Evolutionary conservation across 352 stramenopile species (phyloP), one percentile per base, ranked within the genome.

Genomic region (Phytopythium aichiense): DNA sequence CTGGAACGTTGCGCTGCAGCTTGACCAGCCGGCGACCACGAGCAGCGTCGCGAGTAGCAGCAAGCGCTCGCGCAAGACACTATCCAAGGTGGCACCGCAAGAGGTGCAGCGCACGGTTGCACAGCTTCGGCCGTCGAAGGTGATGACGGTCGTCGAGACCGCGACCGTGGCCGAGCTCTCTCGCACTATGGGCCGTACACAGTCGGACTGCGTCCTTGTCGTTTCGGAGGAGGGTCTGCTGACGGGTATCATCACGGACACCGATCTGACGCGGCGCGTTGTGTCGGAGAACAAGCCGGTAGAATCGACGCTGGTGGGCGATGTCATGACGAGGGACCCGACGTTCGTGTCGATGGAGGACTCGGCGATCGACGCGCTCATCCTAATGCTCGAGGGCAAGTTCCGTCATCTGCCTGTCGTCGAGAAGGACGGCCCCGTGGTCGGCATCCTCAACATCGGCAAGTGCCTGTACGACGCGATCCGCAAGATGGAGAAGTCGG

Each of bases 381-480:
- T 82, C 61, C 74, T 54, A 18, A 96, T 96, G 88, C 63, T 96
- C 18, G 86, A 94, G 65, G 88, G 88, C 31, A 92, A 93, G 46
- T 96, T 96, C 64, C 86, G 88, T 35, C 88, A 96, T 55, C 61
- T 95, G 46, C 88, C 88, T 12, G 89, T 96, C 13, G 80, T 95
- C 1, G 86, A 95, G 53, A 81, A 74, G 51, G 72, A 79, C 23
- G 89, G 87, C 0, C 85, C 82, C 1, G 94, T 99, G 7, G 92
- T 98, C 7, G 97, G 97, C 13, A 89, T 99, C 45, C 71, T 99
- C 23, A 97, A 98, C 76, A 99, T 99, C 75, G 96, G 94, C 13
- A 99, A 99, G 72, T 99, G 97, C 64, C 63, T 99, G 61, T 98
- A 99, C 79, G 96, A 99, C 77, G 97, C 96, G 4, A 99, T 99